phyloP scores from a whole-genome alignment of 768 basidiomycete genomes.

The Galerina marginata region DNA sequence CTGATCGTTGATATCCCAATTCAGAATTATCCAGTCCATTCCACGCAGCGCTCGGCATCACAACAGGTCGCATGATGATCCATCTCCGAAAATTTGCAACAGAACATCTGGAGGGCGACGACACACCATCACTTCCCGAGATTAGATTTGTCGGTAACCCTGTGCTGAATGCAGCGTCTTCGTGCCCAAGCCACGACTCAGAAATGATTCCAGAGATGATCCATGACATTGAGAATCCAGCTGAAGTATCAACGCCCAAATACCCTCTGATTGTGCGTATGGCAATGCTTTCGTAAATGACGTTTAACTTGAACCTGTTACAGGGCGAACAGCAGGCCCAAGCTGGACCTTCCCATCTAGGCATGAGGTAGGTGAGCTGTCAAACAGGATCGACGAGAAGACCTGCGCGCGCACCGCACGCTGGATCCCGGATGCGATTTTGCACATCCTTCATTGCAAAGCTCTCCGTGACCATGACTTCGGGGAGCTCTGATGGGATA shows the following conservation, averaged over 20 bases:
- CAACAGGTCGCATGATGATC: constrained; percentile 52
- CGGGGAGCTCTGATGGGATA: too few relatives aligned
- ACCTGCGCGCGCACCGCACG: not conserved
- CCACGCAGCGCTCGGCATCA: constrained; percentile 51
- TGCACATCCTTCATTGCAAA: too few relatives aligned
- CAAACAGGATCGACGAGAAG: not conserved
- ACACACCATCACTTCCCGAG: not conserved
- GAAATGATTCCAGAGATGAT: not conserved
- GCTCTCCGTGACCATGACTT: too few relatives aligned
- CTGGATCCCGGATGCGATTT: not conserved
- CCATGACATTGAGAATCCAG: constrained; percentile 10
- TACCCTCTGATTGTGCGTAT: not conserved
- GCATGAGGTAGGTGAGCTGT: not conserved
- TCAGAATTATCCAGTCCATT: constrained; percentile 39
- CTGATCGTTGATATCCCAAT: not conserved
- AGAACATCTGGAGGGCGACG: constrained; percentile 17
- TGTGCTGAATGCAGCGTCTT: not conserved
- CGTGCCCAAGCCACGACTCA: constrained; percentile 1
- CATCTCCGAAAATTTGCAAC: constrained; percentile 44
- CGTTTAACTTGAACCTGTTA: not conserved
- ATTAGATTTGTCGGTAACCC: constrained; percentile 9
- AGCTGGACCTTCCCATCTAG: constrained; percentile 3
- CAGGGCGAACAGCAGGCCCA: not conserved
- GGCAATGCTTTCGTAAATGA: not conserved
- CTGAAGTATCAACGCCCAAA: constrained; percentile 2